Evolutionary conservation across 1,284 basidiomycete species (phyloP), one percentile per base, ranked within the genome.

Genomic region (Ceratobasidium sp.): DNA sequence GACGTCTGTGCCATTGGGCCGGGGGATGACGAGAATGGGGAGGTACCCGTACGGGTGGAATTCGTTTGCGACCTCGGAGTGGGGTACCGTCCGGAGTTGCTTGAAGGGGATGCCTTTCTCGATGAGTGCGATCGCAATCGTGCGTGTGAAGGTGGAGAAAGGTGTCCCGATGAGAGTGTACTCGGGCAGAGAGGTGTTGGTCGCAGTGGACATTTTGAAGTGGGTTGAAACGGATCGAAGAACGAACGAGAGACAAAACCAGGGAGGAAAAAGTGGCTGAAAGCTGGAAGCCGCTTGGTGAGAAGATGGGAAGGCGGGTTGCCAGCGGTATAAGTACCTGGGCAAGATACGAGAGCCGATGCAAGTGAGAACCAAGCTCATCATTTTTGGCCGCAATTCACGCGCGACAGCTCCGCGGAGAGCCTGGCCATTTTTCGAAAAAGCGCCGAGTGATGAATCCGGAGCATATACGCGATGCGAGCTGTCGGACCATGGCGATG

Each of bases 81-180:
- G 72, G n/a, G 72, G 53, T 0, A 63, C 25, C 5, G 72, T 51
- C 33, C 51, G 56, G 23, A 67, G 18, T 40, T 73, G 72, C 30
- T 73, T 67, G 54, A 51, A 73, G 1, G 61, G 33, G 8, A 73
- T 67, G 53, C 56, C 72, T 60, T 73, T 73, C 44, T 73, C 72
- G 23, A 53, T 25, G 21, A 73, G 72, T 5, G 62, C 72, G 23
- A 73, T 64, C 4, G 72, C 64, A 18, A 73, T 67, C 12, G 62
- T 73, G 12, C 72, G 62, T 14, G 72, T 73, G 56, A 73, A 67
- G 6, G 72, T 73, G 8, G 72, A 73, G 44, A 73, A 73, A 11
- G 72, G 72, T 21, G 72, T 73, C 21, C 72, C 72, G 44, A 73
- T 60, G 36, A 73, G 54, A 23, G 72, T 73, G 56, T 67, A 60